Evolutionary conservation across 805 yeast species (phyloP), one percentile per base, ranked within the genome.

Genomic region (Yarrowia sp.): DNA sequence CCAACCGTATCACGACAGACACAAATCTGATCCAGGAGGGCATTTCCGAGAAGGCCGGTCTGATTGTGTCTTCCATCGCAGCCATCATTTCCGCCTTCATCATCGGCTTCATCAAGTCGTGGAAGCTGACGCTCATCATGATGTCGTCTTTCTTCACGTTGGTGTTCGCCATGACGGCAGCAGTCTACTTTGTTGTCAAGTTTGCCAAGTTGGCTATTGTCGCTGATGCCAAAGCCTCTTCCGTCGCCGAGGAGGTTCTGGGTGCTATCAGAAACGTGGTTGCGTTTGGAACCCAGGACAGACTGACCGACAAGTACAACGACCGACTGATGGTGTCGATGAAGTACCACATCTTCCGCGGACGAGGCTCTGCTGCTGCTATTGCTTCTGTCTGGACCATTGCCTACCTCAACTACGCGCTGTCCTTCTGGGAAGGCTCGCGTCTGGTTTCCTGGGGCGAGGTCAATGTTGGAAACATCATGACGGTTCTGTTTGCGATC

Each of bases 381-480:
- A 67, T 73, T 19, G 77, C 76, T 8, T 49, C 68, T 8, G 68
- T 75, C 14, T 74, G 77, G 75, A 63, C 71, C 4, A 68, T 70
- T 12, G 66, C 75, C 36, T 77, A 73, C 64, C 66, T 68, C 55
- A 70, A 73, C 21, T 78, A 76, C 58, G 77, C 78, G 1, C 65
- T 77, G 22, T 72, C 79, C 0, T 77, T 73, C 66, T 76, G 79
- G 79, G 74, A 76, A 61, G 80, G 80, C 6, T 73, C 78, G 2
- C 69, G 80, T 21, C 63, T 76, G 31, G 66, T 75, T 33, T 74
- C 68, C 16, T 49, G 66, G 24, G 76, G 74, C 12, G 67, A 66
- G 16, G 58, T 71, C 16, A 62, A 64, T 21, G 71, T 77, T 25
- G 79, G 78, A 32, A 59, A 66, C n/a, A 63, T 77, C 44, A 63